Evolutionary conservation across 1,139 yeast species (phyloP), one percentile per base, ranked within the genome.

Genomic region (Geotrichum armillariae): DNA sequence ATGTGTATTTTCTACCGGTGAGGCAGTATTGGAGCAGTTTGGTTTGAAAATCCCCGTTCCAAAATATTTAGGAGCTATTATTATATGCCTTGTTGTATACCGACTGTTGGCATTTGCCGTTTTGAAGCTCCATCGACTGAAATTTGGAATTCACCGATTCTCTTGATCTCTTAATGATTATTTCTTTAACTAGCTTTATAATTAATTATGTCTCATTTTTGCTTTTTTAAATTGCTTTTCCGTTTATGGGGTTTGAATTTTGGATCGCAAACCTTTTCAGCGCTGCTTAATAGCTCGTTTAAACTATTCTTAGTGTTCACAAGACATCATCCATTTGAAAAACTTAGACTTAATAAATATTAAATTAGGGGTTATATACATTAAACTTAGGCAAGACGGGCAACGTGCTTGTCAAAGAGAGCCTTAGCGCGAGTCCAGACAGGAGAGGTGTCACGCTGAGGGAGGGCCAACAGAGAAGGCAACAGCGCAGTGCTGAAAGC

Each of bases 341-440:
- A n/a, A n/a, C n/a, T n/a, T n/a, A n/a, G n/a, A n/a, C n/a, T n/a
- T n/a, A n/a, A n/a, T n/a, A n/a, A n/a, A n/a, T 25, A 25, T 25
- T 25, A 11, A 25, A 25, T 25, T 25, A 25, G 11, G 29, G 29
- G 29, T 6, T 25, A 11, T 6, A 25, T 7, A 25, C 8, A 6
- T 3, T 18, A 33, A 36, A 16, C 14, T 21, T 47, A 47, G 31
- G 16, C 41, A 23, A 68, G 60, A 34, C 70, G 62, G 27, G 63
- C 54, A 61, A 88, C 95, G 68, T 90, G 95, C 67, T 85, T 83
- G 61, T 87, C 83, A 65, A 84, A 93, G 62, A 91, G 76, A 57
- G 78, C 74, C 76, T 84, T 85, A 52, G 98, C 98, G 70, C 83
- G 85, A 37, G 76, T 79, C 99, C 99, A 93, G 22, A 89, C 96